Evolutionary conservation across 176 grass and related monocot species (phyloP), one percentile per base, ranked within the genome.

Genomic region (Oryza glaberrima): DNA sequence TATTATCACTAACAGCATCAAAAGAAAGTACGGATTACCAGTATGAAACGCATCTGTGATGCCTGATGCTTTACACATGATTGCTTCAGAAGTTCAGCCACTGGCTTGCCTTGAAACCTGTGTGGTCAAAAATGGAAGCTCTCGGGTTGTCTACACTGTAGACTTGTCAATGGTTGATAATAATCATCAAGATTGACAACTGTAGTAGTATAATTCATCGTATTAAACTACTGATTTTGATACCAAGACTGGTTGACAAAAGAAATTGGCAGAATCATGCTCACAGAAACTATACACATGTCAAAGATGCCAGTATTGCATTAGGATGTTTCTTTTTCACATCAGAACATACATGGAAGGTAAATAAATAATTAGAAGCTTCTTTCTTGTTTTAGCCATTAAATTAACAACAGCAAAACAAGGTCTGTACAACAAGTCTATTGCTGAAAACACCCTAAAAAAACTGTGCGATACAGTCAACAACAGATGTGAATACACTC

Each of bases 111-210:
- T 66, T 52, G 40, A 61, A 78, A 73, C 20, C 16, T 15, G 9
- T 26, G 38, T n/a, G 43, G 84, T 86, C 13, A 86, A 86, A 80
- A 66, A 34, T 56, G 56, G 10, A 68, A 32, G 47, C 63, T 67
- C 60, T 80, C 25, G 19, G 25, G 11, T 77, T 58, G 51, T 61
- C 75, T 69, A 49, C 72, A 20, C 20, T 26, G 30, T 14, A 67
- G 30, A 81, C 46, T 72, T 46, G 35, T 86, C n/a, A 66, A 54
- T 32, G 64, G 68, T 54, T 78, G 13, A 74, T 70, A 75, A 74
- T 70, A 68, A 75, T 69, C 23, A 69, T 34, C 28, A 61, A 54
- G 28, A 80, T 45, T 36, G 30, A 67, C 48, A 74, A 12, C 9
- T 44, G 2, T 44, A 58, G 52, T 44, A 58, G 52, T 44, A 44